A percentile compares a stretch with the other conserved stretches of the same genome.
Conservation (phyloP, 1,284 basidiomycete genomes). For the Sanghuangporus sanghuang region DNA sequence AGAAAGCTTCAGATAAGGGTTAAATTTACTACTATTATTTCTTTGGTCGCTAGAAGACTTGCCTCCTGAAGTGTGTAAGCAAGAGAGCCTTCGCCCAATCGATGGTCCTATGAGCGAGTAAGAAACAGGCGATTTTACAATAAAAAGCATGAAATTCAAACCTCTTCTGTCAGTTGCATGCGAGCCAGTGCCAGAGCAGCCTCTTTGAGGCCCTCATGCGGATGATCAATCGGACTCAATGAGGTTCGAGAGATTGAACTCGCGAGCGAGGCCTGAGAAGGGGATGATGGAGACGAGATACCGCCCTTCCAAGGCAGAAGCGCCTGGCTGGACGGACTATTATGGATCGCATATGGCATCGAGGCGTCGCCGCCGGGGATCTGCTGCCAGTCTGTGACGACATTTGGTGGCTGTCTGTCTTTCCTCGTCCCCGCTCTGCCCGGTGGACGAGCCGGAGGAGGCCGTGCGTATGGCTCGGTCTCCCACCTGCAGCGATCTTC, state of each 20-base stretch:
- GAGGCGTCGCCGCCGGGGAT: background rate
- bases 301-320: background rate
- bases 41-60: background rate
- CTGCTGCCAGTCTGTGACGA: background rate
- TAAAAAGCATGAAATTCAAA: background rate
- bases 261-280: background rate
- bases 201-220: constrained; percentile 24
- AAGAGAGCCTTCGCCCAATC: constrained; percentile 27
- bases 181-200: constrained; percentile 29
- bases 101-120: constrained; percentile 20
- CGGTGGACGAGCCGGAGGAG: constrained; percentile 42
- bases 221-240: constrained; percentile 8
- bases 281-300: background rate
- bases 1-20: background rate
- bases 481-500: constrained; percentile 52
- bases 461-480: constrained; percentile 41
- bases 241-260: background rate
- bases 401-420: background rate
- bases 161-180: constrained; percentile 23
- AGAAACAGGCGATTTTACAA: background rate
- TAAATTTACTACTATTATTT: background rate
- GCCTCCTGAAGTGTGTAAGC: constrained; percentile 27
- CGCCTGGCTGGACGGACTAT: background rate
- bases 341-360: background rate
- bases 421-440: constrained; percentile 13